Base-by-base conservation (phyloP, 1,284 basidiomycete species). In the Schizopora paradoxa region DNA sequence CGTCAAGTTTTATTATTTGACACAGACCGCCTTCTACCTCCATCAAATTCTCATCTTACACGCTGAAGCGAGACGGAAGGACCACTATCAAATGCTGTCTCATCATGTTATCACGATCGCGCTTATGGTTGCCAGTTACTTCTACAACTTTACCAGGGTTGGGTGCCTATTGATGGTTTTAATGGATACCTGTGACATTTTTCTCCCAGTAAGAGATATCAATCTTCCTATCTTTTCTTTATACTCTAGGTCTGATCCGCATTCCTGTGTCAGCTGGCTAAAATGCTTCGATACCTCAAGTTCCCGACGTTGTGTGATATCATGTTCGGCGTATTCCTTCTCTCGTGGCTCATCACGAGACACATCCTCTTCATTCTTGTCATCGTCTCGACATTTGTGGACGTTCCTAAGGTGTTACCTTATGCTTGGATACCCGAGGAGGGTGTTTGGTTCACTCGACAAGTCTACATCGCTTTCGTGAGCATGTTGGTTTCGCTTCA, bases 21-120 rank as follows among this genome's bases (percentile, higher is more conserved):
- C 77, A 7, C 89, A 97, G 65, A 82, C 79, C n/a, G 90, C 91
- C 6, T 96, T 94, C 66, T 98, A 96, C 70, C 67, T 89, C 49
- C 93, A 98, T 61, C 91, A 95, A 66, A 72, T 96, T 14, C 73
- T 97, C 51, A 85, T 95, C 45, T 76, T 99, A 62, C 88, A 97
- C 63, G 84, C 91, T n/a, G 95, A 99, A 66, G 92, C 85, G 38
- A 76, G 82, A 44, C 76, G 95, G 47, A 93, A 91, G 61, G 95
- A 99, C 65, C 91, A 96, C 64, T 73, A 74, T 63, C 93, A 97
- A 66, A 99, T 98, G 95, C 87, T 97, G 73, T 72, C 82, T 23
- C 95, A 99, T 68, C 95, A 99, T 65, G 63, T 96, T 57, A 86
- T 98, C 58, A 95, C 93, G 14, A 78, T 94, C 48, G 63, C 74